Percentiles rank a stretch among this genome's conserved stretches.
Conservation (phyloP, 129 eudicot genomes). For the Centaurea solstitialis region DNA sequence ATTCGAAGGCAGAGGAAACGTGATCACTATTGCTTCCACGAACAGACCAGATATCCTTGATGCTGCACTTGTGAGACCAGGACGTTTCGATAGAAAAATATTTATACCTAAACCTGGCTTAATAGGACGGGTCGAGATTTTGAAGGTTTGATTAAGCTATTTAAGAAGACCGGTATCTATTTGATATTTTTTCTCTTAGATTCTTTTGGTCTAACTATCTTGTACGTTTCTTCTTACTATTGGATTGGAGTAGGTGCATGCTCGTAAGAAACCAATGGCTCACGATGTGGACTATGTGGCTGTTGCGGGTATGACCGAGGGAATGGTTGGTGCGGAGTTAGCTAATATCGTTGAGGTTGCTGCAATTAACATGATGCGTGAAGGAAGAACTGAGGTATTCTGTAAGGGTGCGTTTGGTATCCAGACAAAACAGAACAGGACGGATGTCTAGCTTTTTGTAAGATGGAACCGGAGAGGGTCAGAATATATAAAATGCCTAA, state of each 20-base stretch:
- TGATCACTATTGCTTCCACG: constrained; percentile 96
- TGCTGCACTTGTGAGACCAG: constrained; percentile 97
- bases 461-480: too few species aligned
- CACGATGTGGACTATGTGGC: constrained; percentile 89
- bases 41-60: constrained; percentile 96
- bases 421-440: too few species aligned
- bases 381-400: constrained; percentile 83
- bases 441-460: too few species aligned
- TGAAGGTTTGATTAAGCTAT: constrained; percentile 53
- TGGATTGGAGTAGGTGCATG: constrained; percentile 66
- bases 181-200: constrained; percentile 6
- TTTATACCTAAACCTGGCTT: constrained; percentile 86
- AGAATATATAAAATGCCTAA: too few species aligned
- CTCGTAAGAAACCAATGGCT: constrained; percentile 95
- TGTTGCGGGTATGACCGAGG: constrained; percentile 84
- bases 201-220: constrained; percentile 1
- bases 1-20: constrained; percentile 97
- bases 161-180: neutral
- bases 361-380: constrained; percentile 90
- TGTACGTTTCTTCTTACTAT: constrained; percentile 2
- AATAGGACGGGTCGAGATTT: constrained; percentile 83
- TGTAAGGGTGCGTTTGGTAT: neutral
- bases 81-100: constrained; percentile 92
- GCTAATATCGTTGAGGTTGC: constrained; percentile 94
- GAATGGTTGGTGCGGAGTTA: constrained; percentile 98